phyloP scores from a whole-genome alignment of 345 rosid genomes.

The Melastoma malabathricum region DNA sequence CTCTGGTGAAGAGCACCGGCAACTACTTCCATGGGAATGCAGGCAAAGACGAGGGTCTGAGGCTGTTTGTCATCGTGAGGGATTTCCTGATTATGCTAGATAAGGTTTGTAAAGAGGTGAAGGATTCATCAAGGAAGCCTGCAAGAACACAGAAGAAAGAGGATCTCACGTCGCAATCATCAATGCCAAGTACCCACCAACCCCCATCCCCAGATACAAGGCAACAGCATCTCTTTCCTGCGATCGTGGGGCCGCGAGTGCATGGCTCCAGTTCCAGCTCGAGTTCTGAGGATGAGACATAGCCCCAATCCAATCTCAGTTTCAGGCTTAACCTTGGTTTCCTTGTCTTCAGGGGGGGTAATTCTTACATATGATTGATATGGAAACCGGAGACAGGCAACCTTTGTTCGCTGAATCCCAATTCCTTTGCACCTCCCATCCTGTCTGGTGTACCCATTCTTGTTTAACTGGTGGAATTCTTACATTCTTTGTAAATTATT shows the following conservation, averaged over 20 bases:
- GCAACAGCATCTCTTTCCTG: constrained; percentile 49
- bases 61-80: constrained; percentile 59
- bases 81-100: constrained; percentile 78
- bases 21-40: constrained; percentile 96
- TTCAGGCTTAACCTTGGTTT: too few relatives aligned
- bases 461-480: too few relatives aligned
- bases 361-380: too few relatives aligned
- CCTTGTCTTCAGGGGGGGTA: too few relatives aligned
- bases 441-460: too few relatives aligned
- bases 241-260: constrained; percentile 45
- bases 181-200: constrained; percentile 5
- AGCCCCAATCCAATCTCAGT: neutral
- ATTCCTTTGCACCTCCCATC: too few relatives aligned
- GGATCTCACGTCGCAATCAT: constrained; percentile 21
- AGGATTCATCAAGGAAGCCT: constrained; percentile 36
- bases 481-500: too few relatives aligned
- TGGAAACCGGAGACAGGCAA: too few relatives aligned
- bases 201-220: constrained; percentile 32
- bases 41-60: constrained; percentile 80
- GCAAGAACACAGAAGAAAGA: constrained; percentile 39
- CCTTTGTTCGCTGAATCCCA: too few relatives aligned
- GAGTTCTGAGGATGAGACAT: constrained; percentile 45
- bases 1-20: constrained; percentile 78
- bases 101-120: constrained; percentile 69
- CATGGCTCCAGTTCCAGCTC: constrained; percentile 15